A percentile compares a stretch with the other conserved stretches of the same genome.
These are phyloP conservation scores for Tylopilus sp. DNA, from an alignment of 1,284 basidiomycete genomes.

Conservation along the genomic window DNA sequence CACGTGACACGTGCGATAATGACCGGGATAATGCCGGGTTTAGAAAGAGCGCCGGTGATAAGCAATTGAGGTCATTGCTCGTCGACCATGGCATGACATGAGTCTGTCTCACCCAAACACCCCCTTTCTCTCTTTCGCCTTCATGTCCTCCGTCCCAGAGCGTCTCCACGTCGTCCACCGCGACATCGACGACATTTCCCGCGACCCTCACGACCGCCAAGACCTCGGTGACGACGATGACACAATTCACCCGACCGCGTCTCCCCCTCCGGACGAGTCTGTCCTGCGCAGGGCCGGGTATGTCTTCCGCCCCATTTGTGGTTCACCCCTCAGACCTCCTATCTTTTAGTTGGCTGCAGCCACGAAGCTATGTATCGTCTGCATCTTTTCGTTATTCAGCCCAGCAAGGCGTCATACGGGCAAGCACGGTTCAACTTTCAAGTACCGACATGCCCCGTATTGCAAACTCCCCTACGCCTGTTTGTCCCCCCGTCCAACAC, in stretches of 20 bases:
- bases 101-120: background rate
- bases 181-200: slow-evolving; percentile 3
- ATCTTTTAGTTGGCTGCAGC: slow-evolving; percentile 41
- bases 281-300: slow-evolving; percentile 66
- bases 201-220: slow-evolving; percentile 4
- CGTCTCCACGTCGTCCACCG: slow-evolving; percentile 5
- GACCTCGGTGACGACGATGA: slow-evolving; percentile 31
- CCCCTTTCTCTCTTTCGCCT: background rate
- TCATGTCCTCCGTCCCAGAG: slow-evolving; percentile 23
- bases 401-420: slow-evolving; percentile 68
- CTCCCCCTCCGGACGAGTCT: slow-evolving; percentile 48
- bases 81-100: slow-evolving; percentile 14
- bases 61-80: background rate
- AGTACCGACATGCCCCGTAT: slow-evolving; percentile 39
- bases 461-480: slow-evolving; percentile 7
- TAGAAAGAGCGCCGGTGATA: slow-evolving; percentile 1
- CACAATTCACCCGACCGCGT: slow-evolving; percentile 25
- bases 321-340: slow-evolving; percentile 6
- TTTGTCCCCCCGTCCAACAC: slow-evolving; percentile 5
- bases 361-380: slow-evolving; percentile 49
- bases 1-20: slow-evolving; percentile 30
- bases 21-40: slow-evolving; percentile 19
- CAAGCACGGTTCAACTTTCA: slow-evolving; percentile 73
- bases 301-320: slow-evolving; percentile 22
- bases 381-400: slow-evolving; percentile 40